Evolutionary conservation across 345 rosid species (phyloP).

Genomic region (Arabidopsis arenosa): DNA sequence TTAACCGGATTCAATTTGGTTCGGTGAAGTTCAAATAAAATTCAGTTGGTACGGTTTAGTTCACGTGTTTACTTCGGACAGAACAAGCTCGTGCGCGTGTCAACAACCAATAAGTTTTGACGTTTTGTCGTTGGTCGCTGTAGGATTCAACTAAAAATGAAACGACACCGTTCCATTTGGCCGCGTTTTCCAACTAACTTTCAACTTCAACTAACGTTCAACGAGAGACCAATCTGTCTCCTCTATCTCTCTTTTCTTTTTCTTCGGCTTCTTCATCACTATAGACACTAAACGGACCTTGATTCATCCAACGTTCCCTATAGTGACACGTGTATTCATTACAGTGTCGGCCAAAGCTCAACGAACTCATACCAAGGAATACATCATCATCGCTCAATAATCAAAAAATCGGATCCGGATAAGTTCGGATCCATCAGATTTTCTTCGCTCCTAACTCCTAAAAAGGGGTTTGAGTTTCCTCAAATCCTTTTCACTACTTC

Average conservation of each 20-base stretch:
- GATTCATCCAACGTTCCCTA: conserved; percentile 37
- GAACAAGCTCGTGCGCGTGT: conserved; percentile 29
- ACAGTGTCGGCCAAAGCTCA: conserved; percentile 35
- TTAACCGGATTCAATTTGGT: conserved; percentile 9
- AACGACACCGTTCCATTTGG: conserved; percentile 17
- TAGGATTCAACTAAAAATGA: background rate
- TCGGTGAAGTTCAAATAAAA: background rate
- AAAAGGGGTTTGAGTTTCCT: background rate
- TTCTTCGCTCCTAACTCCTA: background rate
- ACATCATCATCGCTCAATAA: conserved; percentile 1
- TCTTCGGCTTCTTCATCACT: conserved; percentile 35
- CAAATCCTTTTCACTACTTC: conserved; percentile 10
- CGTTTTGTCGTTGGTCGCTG: conserved; percentile 22
- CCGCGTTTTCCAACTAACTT: conserved; percentile 40
- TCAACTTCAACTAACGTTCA: conserved; percentile 45
- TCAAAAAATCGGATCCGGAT: background rate
- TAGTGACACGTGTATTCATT: conserved; percentile 37
- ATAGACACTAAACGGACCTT: conserved; percentile 40
- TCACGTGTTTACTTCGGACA: conserved; percentile 33
- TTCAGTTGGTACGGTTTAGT: background rate
- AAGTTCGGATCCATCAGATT: conserved; percentile 11
- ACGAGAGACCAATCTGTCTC: conserved; percentile 10
- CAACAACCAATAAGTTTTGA: conserved; percentile 25
- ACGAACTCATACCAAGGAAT: conserved; percentile 35
- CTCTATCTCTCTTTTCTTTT: conserved; percentile 29